Evolutionary conservation across 768 basidiomycete species (phyloP).

Genomic region (Ephemerocybe angulata): DNA sequence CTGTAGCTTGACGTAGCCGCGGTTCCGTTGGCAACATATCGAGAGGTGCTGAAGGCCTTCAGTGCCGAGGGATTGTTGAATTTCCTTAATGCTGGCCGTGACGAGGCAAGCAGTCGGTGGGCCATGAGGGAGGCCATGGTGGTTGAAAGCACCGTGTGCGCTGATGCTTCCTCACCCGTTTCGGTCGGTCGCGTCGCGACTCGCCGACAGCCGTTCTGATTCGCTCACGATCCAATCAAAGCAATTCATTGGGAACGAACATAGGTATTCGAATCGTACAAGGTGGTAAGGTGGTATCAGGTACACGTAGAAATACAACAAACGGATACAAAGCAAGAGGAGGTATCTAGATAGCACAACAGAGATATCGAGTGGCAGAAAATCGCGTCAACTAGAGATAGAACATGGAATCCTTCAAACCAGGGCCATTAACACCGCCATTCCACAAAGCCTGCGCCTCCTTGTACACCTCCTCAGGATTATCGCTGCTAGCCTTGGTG

Average conservation of each 20-base stretch:
- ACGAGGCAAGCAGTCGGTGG: background rate
- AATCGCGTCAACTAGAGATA: conserved; percentile 46
- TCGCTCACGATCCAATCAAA: too few relatives aligned
- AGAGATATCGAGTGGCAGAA: background rate
- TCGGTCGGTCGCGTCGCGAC: too few relatives aligned
- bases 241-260: too few relatives aligned
- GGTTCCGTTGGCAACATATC: background rate
- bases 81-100: background rate
- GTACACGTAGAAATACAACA: background rate
- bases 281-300: background rate
- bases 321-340: background rate
- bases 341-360: background rate
- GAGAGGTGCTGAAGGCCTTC: background rate
- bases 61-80: background rate
- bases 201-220: too few relatives aligned
- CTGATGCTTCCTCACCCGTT: background rate
- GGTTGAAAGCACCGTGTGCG: background rate
- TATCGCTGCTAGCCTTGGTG: conserved; percentile 21
- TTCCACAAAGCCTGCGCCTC: conserved; percentile 59
- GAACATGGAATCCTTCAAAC: conserved; percentile 70
- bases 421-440: conserved; percentile 44
- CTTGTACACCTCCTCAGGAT: conserved; percentile 46
- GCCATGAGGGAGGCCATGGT: background rate
- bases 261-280: background rate
- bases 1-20: background rate